Base-by-base conservation (phyloP, 176 grass and related monocot species). In the Oryza officinalis region DNA sequence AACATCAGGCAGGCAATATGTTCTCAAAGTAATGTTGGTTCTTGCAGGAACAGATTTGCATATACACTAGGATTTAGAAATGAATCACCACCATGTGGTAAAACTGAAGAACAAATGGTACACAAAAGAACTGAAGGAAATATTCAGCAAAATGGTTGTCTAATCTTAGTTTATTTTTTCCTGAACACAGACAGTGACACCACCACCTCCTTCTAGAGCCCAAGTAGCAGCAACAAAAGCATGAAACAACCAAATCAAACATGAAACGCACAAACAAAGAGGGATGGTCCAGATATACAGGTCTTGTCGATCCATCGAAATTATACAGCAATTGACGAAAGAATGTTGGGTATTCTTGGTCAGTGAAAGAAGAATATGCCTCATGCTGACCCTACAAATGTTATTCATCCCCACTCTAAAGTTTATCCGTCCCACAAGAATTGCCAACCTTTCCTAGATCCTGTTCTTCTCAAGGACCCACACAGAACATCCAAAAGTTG, bases 371-470 rank as follows among this genome's bases (percentile, higher is more conserved):
- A 73, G 76, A 83, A 80, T 77, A 47, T 68, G 2, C 27, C 66
- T 54, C 38, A 8, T 83, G 57, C 52, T 49, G 45, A 27, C 27
- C 83, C 26, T 65, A 75, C 73, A 8, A 80, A 84, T 65, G 27
- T 63, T 23, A 1, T 22, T 28, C 73, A 7, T n/a, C 10, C 71
- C 72, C 20, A 69, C 37, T 57, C 35, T 22, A n/a, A 80, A 54
- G 75, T 79, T 68, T 20, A 57, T 71, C 65, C n/a, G 1, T 76
- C 63, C 59, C 18, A 76, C 26, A 46, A 38, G 40, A 35, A 79
- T 71, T 17, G 23, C 57, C 28, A 65, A 81, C 20, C 81, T 91
- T 91, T 91, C 50, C 61, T 32, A 70, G 35, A 85, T 35, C 33
- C 76, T 70, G 78, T 87, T 87, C 47, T 80, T 52, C 75, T 2